Conservation (phyloP, 2,329 filamentous ascomycete species). For the Fonsecaea monophora region DNA sequence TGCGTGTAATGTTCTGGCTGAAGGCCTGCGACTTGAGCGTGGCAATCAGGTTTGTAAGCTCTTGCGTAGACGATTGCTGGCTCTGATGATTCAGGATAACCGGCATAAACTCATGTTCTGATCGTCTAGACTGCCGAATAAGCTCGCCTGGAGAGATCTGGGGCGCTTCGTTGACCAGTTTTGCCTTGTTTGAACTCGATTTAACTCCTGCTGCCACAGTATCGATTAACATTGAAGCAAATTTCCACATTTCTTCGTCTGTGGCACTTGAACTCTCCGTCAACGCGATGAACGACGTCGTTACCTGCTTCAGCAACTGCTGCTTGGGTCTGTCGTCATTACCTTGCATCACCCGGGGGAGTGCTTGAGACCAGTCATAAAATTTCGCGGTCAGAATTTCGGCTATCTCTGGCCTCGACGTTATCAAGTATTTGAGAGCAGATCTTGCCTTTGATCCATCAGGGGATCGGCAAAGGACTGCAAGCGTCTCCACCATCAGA, state of each 20-base stretch:
- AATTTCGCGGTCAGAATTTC: conserved; percentile 73
- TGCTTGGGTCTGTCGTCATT: conserved; percentile 81
- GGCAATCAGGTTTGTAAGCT: conserved; percentile 66
- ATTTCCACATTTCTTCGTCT: conserved; percentile 68
- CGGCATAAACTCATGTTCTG: conserved; percentile 24
- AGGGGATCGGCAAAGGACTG: conserved; percentile 68
- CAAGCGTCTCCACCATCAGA: conserved; percentile 80
- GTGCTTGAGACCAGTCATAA: conserved; percentile 79
- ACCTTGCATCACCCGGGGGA: conserved; percentile 82
- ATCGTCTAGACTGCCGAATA: conserved; percentile 7
- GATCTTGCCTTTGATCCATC: conserved; percentile 49
- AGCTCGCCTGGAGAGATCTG: conserved; percentile 19
- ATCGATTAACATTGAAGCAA: conserved; percentile 75
- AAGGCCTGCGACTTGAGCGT: conserved; percentile 59
- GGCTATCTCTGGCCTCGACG: conserved; percentile 66
- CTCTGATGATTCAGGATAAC: conserved; percentile 39
- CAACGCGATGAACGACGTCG: conserved; percentile 72
- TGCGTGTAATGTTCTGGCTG: conserved; percentile 62
- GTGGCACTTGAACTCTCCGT: conserved; percentile 69
- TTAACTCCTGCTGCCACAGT: conserved; percentile 65
- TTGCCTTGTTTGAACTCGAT: conserved; percentile 29
- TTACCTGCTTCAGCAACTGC: conserved; percentile 75
- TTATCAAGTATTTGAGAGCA: conserved; percentile 66
- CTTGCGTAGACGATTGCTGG: conserved; percentile 59
- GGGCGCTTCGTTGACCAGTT: conserved; percentile 25